Evolutionary conservation across 805 yeast species (phyloP), one percentile per base, ranked within the genome.

Genomic region (Sugiyamaella marilandica): DNA sequence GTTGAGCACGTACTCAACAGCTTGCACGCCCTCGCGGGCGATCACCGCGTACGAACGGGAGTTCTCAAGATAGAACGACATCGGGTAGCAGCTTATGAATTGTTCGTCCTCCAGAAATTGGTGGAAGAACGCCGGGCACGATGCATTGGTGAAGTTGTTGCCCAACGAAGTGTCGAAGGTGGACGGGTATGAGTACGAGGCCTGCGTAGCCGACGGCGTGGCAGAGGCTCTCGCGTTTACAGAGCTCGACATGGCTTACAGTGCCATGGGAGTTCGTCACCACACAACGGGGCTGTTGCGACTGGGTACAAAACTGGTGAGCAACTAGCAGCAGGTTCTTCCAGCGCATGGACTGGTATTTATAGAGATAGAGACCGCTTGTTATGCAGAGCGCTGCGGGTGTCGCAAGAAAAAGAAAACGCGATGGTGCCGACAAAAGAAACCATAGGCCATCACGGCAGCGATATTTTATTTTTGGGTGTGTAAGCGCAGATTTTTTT

Each of bases 111-210:
- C 39, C 8, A 64, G 58, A 49, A 65, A 64, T 14, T 18, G 14
- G 19, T 55, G 37, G 55, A 65, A 65, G 50, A 60, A 65, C 13
- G 44, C 35, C 24, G 62, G 62, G 46, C 70, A 65, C 4, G 66
- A 53, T 1, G 49, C 18, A 31, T 59, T 46, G 18, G 65, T 53
- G 57, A 65, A 64, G 50, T 59, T 58, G 16, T 43, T 48, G 36
- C 69, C 67, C 29, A 65, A 58, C 11, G 66, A 55, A 33, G 68
- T 55, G 53, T 65, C 70, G 52, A 65, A 65, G 26, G 67, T 63
- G 24, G 55, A 13, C n/a, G 64, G 63, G 50, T 39, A 55, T 33
- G 32, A 26, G 24, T 54, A 50, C 34, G 50, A 24, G 21, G 24
- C 13, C 4, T 10, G 45, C 2, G 35, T 29, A 9, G 41, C 19